phyloP scores from a whole-genome alignment of 495 filamentous ascomycete species.

The Aspergillus olivimuriae region DNA sequence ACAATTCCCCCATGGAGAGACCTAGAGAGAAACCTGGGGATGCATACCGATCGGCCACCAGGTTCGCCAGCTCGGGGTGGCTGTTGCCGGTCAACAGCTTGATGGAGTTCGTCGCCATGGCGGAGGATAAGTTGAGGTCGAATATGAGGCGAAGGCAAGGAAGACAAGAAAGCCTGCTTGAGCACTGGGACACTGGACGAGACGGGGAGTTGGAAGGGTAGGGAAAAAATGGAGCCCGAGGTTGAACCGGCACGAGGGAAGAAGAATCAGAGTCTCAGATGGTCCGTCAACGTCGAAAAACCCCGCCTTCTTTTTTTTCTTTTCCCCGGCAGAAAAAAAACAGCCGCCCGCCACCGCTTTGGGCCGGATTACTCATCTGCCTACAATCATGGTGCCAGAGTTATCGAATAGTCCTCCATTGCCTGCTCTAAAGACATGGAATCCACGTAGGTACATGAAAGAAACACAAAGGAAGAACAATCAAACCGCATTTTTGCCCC shows the following conservation, averaged over 20 bases:
- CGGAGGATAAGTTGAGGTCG: slow-evolving; percentile 11
- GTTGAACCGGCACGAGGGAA: neutral
- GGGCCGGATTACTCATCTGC: no score
- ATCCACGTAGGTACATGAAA: no score
- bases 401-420: no score
- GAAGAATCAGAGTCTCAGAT: neutral
- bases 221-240: neutral
- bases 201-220: slow-evolving; percentile 6
- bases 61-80: slow-evolving; percentile 82
- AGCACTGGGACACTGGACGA: neutral
- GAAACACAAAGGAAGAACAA: slow-evolving; percentile 5
- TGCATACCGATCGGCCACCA: slow-evolving; percentile 82
- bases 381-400: no score
- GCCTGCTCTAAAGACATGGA: no score
- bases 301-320: slow-evolving; percentile 25
- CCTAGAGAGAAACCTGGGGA: neutral
- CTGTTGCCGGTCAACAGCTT: slow-evolving; percentile 95
- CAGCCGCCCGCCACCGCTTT: slow-evolving; percentile 28
- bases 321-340: slow-evolving; percentile 21
- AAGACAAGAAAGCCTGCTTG: neutral
- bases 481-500: slow-evolving; percentile 2
- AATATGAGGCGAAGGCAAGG: neutral
- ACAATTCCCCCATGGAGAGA: neutral
- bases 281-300: no score
- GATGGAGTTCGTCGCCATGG: slow-evolving; percentile 82